Evolutionary conservation across 2,329 filamentous ascomycete species (phyloP), one percentile per base, ranked within the genome.

Genomic region (Fusarium verticillioides): DNA sequence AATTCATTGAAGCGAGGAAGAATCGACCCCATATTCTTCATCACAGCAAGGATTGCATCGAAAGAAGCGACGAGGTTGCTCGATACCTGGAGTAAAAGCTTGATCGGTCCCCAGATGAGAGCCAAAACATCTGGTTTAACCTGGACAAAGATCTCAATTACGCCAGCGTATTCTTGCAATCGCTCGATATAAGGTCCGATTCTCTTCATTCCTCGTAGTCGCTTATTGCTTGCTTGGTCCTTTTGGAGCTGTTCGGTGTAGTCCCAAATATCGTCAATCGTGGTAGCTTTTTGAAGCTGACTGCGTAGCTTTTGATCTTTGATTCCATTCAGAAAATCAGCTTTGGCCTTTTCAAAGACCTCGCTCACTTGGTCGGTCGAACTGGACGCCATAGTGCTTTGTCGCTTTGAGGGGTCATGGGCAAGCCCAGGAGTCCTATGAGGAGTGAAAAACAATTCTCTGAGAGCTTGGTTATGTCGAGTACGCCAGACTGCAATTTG

Each of bases 81-180:
- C 7, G 50, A 40, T 7, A 36, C 15, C 8, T 49, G 57, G 0
- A 59, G 44, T 10, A 72, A 47, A 72, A 73, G 37, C 16, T 63
- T 69, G 3, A 73, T 63, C 1, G 70, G 69, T 0, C 70, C 69
- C 65, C 70, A 73, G 18, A 73, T 60, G 4, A 69, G 58, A 19
- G 53, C 49, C 4, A 73, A 1, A 2, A 73, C 56, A 13, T 73
- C 70, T 0, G 70, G 64, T 1, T 73, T 66, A 0, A 6, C 61
- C 23, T 69, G 61, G 61, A 60, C 54, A 23, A 72, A 73, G 2
- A 39, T 34, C 2, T 72, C 70, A 10, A 73, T 53, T 3, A 43
- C 52, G 0, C 47, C 42, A 0, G 60, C 75, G 34, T 75, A 83
- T 19, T 34, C 53, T 44, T 57, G 28, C n/a, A 57, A 12, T 44